These are phyloP conservation scores for Rhodotorula glutinis DNA, from an alignment of 1,284 basidiomycete genomes.

Conservation along the genomic window DNA sequence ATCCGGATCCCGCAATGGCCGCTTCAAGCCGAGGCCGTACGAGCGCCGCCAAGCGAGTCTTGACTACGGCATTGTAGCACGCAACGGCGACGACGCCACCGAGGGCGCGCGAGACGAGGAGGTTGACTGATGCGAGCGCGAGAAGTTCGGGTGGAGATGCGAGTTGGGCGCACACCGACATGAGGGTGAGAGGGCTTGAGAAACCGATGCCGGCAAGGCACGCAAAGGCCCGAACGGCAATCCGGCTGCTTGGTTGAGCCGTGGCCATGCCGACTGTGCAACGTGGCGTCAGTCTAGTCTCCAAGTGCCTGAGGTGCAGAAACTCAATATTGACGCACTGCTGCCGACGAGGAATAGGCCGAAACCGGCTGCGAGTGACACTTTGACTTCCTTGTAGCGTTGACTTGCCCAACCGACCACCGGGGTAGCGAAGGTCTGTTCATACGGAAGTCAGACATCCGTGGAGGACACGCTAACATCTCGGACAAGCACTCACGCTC, in stretches of 20 bases:
- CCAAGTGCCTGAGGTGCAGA: not conserved
- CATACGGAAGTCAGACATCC: too few species aligned
- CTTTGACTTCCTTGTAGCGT: not conserved
- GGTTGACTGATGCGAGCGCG: conserved; percentile 6
- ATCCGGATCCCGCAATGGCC: not conserved
- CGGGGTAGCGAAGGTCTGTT: not conserved
- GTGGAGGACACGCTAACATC: too few species aligned
- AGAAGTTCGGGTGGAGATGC: conserved; percentile 2
- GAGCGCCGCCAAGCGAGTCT: not conserved
- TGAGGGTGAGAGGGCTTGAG: conserved; percentile 3
- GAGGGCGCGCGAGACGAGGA: conserved; percentile 7
- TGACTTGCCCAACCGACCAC: not conserved
- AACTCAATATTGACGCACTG: not conserved
- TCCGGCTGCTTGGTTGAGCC: conserved; percentile 1
- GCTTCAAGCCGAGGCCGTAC: not conserved
- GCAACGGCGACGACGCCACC: conserved; percentile 7
- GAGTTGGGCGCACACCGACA: conserved; percentile 5
- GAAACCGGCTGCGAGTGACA: not conserved
- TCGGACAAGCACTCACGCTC: not conserved
- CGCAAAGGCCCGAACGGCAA: not conserved
- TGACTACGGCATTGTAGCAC: conserved; percentile 2
- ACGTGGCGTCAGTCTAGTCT: not conserved
- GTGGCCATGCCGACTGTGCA: conserved; percentile 5
- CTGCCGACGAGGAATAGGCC: not conserved
- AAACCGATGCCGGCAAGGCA: not conserved